Evolutionary conservation across 345 rosid genomes (phyloP).

Genomic region (Brassica rapa): DNA sequence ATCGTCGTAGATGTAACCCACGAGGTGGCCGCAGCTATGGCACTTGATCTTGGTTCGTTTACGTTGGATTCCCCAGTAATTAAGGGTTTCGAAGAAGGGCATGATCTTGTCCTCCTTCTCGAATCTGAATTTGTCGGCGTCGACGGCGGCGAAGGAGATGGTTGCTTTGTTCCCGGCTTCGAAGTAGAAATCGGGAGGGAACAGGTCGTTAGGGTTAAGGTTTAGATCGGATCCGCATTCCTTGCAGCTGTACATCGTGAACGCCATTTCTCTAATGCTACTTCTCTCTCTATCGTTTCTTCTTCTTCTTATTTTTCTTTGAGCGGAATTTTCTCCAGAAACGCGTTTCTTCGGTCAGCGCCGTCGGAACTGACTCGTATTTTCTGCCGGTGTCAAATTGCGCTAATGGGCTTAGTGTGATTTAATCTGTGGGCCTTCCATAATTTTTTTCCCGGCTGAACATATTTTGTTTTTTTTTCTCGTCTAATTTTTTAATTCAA

Average conservation of each 20-base stretch:
- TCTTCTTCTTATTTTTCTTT: slow-evolving; percentile 13
- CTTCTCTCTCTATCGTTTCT: slow-evolving; percentile 1
- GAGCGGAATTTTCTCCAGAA: slow-evolving; percentile 14
- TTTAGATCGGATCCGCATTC: slow-evolving; percentile 77
- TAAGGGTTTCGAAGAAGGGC: slow-evolving; percentile 78
- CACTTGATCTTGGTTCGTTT: slow-evolving; percentile 75
- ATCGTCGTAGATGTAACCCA: slow-evolving; percentile 79
- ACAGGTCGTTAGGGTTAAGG: slow-evolving; percentile 56
- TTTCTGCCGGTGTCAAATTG: not conserved
- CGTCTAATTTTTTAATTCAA: too few species aligned
- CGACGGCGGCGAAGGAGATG: slow-evolving; percentile 67
- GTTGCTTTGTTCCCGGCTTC: slow-evolving; percentile 92
- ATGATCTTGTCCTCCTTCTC: slow-evolving; percentile 79
- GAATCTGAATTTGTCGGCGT: slow-evolving; percentile 68
- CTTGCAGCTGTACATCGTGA: slow-evolving; percentile 61
- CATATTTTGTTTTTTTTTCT: not conserved
- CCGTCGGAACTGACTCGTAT: slow-evolving; percentile 35
- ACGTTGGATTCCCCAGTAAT: slow-evolving; percentile 90
- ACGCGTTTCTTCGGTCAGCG: slow-evolving; percentile 40
- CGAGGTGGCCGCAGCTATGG: slow-evolving; percentile 52
- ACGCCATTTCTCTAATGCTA: slow-evolving; percentile 42
- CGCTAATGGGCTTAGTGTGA: not conserved
- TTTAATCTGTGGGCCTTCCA: not conserved
- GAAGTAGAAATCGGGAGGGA: slow-evolving; percentile 77
- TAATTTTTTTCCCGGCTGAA: not conserved